Evolutionary conservation across 129 eudicot genomes (phyloP).

Genomic region (Ambrosia trifida): DNA sequence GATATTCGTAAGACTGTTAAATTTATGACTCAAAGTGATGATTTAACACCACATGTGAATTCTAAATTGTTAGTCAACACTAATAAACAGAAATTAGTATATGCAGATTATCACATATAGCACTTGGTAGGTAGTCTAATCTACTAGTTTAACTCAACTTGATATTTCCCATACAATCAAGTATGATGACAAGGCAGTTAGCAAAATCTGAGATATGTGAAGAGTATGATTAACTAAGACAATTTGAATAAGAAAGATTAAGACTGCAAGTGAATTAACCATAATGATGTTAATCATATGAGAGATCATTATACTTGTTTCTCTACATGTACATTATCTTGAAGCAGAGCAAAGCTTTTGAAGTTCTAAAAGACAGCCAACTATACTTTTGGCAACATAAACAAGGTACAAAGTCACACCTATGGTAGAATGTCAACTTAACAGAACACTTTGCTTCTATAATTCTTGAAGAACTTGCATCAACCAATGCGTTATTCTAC

Average conservation of each 20-base stretch:
- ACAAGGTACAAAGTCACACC: background rate
- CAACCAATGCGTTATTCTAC: background rate
- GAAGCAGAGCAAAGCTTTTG: background rate
- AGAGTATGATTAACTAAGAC: background rate
- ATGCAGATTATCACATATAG: background rate
- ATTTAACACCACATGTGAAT: background rate
- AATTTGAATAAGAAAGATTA: background rate
- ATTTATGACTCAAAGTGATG: background rate
- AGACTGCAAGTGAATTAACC: background rate
- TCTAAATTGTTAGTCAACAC: background rate
- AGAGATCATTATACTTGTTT: slow-evolving; percentile 2
- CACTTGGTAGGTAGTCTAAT: background rate
- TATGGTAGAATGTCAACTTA: background rate
- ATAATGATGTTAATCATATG: background rate
- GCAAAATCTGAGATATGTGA: background rate
- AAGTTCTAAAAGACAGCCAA: background rate
- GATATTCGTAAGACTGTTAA: background rate
- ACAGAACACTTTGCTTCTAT: background rate
- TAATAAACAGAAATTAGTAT: too few relatives aligned
- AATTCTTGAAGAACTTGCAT: background rate
- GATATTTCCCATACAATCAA: slow-evolving; percentile 1
- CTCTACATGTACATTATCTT: background rate
- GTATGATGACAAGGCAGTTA: background rate
- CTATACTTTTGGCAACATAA: background rate
- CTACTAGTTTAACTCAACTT: background rate